Evolutionary conservation across 139 green algal species (phyloP).

Genomic region (Chlorella sp.): DNA sequence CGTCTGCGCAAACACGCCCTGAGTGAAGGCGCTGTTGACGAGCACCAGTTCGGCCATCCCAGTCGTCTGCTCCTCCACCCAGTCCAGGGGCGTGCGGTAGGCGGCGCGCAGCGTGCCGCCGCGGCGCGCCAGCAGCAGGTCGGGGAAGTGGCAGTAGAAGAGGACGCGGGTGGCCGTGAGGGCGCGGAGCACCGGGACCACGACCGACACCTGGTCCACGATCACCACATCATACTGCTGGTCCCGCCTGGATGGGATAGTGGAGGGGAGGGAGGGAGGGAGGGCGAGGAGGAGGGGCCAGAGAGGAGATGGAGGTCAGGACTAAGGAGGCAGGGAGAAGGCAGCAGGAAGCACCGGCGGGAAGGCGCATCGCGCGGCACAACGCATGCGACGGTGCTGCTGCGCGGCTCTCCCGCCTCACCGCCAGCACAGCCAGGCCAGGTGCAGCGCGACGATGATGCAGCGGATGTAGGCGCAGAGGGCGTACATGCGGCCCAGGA

Average conservation of each 20-base stretch:
- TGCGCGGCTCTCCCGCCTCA: too few relatives aligned
- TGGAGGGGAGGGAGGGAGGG: too few relatives aligned
- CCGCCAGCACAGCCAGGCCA: constrained; percentile 60
- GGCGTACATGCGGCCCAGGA: constrained; percentile 68
- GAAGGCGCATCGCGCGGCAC: too few relatives aligned
- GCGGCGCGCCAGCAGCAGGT: constrained; percentile 79
- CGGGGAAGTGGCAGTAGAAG: constrained; percentile 99
- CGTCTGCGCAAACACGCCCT: constrained; percentile 78
- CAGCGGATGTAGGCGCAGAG: constrained; percentile 91
- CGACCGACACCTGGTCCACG: constrained; percentile 85
- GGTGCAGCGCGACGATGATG: constrained; percentile 62
- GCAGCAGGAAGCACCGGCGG: too few relatives aligned
- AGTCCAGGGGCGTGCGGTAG: constrained; percentile 80
- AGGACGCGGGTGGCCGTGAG: constrained; percentile 70
- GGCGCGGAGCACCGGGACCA: constrained; percentile 72
- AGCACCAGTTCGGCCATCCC: constrained; percentile 76
- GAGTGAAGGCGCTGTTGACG: constrained; percentile 95
- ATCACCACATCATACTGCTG: constrained; percentile 80
- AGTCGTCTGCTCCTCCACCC: constrained; percentile 83
- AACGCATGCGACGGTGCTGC: too few relatives aligned
- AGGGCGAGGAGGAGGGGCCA: too few relatives aligned
- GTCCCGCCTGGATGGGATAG: constrained; percentile 17
- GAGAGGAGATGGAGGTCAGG: too few relatives aligned
- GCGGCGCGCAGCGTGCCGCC: constrained; percentile 41
- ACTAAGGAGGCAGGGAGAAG: too few relatives aligned